These are phyloP conservation scores for Cubamyces lactineus DNA, from an alignment of 768 basidiomycete genomes.

Conservation along the genomic window DNA sequence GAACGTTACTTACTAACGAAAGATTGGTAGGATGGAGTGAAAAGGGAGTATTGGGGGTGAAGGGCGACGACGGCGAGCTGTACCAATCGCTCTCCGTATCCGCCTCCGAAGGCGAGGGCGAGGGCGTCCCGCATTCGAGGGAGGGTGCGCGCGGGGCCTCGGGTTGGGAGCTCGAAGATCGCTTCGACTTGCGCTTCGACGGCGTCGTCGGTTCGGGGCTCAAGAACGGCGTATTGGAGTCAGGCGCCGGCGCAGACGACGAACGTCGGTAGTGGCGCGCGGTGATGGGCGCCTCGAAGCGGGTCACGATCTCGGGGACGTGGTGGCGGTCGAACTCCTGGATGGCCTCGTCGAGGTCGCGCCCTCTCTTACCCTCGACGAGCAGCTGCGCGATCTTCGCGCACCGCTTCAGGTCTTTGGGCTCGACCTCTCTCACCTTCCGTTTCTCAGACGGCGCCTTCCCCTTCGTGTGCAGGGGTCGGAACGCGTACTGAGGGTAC, in stretches of 20 bases:
- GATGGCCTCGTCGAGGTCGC: constrained; percentile 39
- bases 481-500: constrained; percentile 78
- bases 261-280: constrained; percentile 71
- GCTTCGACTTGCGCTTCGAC: constrained; percentile 23
- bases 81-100: constrained; percentile 29
- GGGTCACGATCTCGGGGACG: constrained; percentile 64
- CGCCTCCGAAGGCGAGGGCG: constrained; percentile 18
- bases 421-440: constrained; percentile 63
- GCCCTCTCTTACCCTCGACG: constrained; percentile 44
- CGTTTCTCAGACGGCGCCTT: constrained; percentile 49
- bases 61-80: constrained; percentile 31
- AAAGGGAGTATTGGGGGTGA: constrained; percentile 19
- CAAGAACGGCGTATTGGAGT: constrained; percentile 29
- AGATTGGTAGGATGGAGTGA: constrained; percentile 27
- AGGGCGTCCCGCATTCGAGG: constrained; percentile 20
- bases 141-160: constrained; percentile 20
- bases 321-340: constrained; percentile 49
- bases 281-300: constrained; percentile 75
- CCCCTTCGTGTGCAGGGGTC: constrained; percentile 58
- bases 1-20: constrained; percentile 32
- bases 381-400: constrained; percentile 69
- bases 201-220: constrained; percentile 18
- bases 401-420: constrained; percentile 65
- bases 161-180: constrained; percentile 35
- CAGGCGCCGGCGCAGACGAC: constrained; percentile 48